Percentiles rank a stretch among this genome's conserved stretches.
phyloP scores from a whole-genome alignment of 1,139 yeast species.

The Yamadazyma sp. region DNA sequence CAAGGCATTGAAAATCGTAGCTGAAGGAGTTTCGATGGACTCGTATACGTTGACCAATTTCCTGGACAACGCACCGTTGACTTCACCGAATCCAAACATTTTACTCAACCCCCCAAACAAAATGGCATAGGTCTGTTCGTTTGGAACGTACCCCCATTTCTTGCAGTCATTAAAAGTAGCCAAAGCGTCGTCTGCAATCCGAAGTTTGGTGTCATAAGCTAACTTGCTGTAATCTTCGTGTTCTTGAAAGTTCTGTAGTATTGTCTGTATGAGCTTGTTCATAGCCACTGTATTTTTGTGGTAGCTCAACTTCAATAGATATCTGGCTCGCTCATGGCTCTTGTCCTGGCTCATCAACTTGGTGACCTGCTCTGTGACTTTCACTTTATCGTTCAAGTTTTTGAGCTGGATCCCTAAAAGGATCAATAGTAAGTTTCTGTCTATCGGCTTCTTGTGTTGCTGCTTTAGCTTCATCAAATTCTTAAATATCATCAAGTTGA shows the following conservation, averaged over 20 bases:
- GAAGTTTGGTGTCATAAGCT: conserved; percentile 8
- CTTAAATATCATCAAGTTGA: conserved; percentile 25
- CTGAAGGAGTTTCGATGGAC: conserved; percentile 14
- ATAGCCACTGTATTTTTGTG: conserved; percentile 56
- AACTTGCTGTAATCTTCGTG: conserved; percentile 10
- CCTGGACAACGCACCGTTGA: conserved; percentile 21
- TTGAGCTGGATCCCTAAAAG: conserved; percentile 58
- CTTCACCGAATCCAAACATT: conserved; percentile 35
- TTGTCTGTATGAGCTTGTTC: conserved; percentile 57
- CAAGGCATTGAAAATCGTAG: conserved; percentile 38
- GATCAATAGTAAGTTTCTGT: conserved; percentile 46
- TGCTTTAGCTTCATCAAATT: conserved; percentile 28
- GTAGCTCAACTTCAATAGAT: conserved; percentile 45
- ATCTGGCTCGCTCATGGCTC: conserved; percentile 49
- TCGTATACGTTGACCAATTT: conserved; percentile 28
- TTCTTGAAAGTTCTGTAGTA: conserved; percentile 27
- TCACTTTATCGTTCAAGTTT: conserved; percentile 55
- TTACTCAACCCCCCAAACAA: conserved; percentile 59
- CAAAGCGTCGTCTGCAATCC: conserved; percentile 43
- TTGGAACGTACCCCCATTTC: conserved; percentile 57
- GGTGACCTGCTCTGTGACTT: conserved; percentile 53
- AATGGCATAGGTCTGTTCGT: conserved; percentile 55
- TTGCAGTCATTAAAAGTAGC: conserved; percentile 53
- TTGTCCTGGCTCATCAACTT: conserved; percentile 51
- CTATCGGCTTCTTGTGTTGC: conserved; percentile 28